These are phyloP conservation scores for Pseudocercospora cruenta DNA, from an alignment of 2,329 filamentous ascomycete species.

Conservation along the genomic window DNA sequence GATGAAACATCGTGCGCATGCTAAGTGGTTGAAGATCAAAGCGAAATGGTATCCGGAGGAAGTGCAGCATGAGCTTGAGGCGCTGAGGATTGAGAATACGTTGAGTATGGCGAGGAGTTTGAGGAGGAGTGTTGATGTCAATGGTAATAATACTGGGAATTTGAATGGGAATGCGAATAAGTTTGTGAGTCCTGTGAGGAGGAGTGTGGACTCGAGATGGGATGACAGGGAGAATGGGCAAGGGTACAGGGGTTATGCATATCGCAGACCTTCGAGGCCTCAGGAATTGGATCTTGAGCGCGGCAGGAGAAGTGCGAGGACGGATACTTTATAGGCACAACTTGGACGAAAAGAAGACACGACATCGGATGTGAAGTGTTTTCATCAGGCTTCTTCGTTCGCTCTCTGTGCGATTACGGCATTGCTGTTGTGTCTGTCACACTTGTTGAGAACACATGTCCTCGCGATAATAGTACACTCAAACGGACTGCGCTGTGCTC, in stretches of 20 bases:
- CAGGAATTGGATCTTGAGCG: constrained; percentile 20
- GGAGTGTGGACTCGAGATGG: constrained; percentile 17
- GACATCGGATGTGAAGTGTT: neutral
- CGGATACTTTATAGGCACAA: constrained; percentile 3
- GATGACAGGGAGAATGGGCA: constrained; percentile 1
- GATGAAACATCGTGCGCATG: constrained; percentile 6
- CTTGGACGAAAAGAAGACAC: neutral
- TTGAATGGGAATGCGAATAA: constrained; percentile 21
- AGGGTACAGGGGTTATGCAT: neutral
- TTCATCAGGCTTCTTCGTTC: neutral
- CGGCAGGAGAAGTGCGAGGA: constrained; percentile 19
- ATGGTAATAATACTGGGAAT: constrained; percentile 5
- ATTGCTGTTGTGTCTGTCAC: neutral
- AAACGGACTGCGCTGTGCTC: neutral
- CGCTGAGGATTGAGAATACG: constrained; percentile 18
- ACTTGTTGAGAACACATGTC: neutral
- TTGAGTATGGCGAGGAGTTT: constrained; percentile 24
- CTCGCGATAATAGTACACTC: neutral
- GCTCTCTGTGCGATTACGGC: neutral
- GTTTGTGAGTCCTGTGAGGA: constrained; percentile 14
- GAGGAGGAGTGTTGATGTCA: constrained; percentile 25
- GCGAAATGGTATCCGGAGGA: constrained; percentile 1
- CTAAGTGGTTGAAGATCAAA: constrained; percentile 10
- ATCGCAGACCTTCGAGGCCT: constrained; percentile 7
- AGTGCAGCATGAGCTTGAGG: constrained; percentile 6